These are phyloP conservation scores for Penicillium sclerotiorum DNA, from an alignment of 2,329 filamentous ascomycete genomes.

Conservation along the genomic window DNA sequence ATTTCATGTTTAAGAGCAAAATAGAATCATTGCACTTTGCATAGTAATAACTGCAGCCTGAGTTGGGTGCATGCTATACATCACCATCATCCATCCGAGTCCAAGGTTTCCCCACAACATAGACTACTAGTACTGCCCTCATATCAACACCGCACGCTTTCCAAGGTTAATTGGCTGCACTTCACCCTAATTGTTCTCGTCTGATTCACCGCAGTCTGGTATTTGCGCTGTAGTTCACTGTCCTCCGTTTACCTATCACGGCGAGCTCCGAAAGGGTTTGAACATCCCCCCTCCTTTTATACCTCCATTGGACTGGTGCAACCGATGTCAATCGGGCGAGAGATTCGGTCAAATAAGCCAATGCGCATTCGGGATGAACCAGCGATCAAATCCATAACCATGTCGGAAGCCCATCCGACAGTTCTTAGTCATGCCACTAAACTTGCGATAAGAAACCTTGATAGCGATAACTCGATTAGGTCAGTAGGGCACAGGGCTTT, in stretches of 20 bases:
- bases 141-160: no score
- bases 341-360: constrained; percentile 20
- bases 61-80: no score
- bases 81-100: no score
- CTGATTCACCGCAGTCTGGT: constrained; percentile 1
- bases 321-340: constrained; percentile 13
- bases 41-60: no score
- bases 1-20: no score
- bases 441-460: background rate
- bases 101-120: no score
- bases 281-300: background rate
- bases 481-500: constrained; percentile 21
- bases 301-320: constrained; percentile 12
- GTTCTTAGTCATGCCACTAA: background rate
- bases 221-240: constrained; percentile 15
- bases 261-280: constrained; percentile 18
- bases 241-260: constrained; percentile 10
- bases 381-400: background rate
- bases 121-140: no score
- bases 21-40: no score
- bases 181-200: background rate
- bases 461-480: background rate
- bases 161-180: no score
- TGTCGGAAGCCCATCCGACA: background rate
- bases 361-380: constrained; percentile 6